phyloP scores from a whole-genome alignment of 495 filamentous ascomycete genomes.

The Aspergillus saccharolyticus region DNA sequence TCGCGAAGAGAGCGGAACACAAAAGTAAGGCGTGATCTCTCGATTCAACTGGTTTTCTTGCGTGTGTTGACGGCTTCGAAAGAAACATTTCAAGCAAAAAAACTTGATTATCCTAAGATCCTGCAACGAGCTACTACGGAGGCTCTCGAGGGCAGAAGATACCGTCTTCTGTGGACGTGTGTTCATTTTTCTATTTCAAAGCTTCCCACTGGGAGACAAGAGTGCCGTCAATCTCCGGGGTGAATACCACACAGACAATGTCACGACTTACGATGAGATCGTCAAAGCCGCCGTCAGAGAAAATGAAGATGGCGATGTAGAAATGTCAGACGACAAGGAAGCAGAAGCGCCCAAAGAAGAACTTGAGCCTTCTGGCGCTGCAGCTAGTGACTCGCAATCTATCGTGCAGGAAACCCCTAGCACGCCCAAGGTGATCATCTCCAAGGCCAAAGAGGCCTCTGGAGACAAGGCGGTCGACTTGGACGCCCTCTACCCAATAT shows the following conservation, averaged over 20 bases:
- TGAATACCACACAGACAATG: conserved; percentile 94
- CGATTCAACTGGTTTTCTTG: background rate
- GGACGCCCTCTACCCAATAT: conserved; percentile 78
- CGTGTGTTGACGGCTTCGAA: conserved; percentile 14
- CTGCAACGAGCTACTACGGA: conserved; percentile 90
- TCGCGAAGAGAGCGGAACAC: conserved; percentile 84
- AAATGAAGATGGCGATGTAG: conserved; percentile 49
- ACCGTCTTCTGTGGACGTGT: conserved; percentile 95
- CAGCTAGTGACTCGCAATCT: conserved; percentile 20
- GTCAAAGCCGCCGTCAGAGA: conserved; percentile 18
- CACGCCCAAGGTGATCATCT: conserved; percentile 48
- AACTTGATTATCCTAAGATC: conserved; percentile 80
- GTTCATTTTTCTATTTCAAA: conserved; percentile 97
- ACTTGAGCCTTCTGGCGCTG: conserved; percentile 13
- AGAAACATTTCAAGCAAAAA: conserved; percentile 80
- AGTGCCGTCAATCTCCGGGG: conserved; percentile 95
- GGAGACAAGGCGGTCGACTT: conserved; percentile 49
- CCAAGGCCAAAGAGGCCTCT: conserved; percentile 42
- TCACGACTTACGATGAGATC: conserved; percentile 74
- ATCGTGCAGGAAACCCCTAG: conserved; percentile 19
- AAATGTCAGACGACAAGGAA: conserved; percentile 57
- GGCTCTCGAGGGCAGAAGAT: conserved; percentile 89
- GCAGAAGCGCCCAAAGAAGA: conserved; percentile 19
- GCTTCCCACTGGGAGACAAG: conserved; percentile 90
- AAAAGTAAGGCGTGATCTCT: conserved; percentile 39